Evolutionary conservation across 1,284 basidiomycete species (phyloP), one percentile per base, ranked within the genome.

Genomic region (Leccinum griseonigrum): DNA sequence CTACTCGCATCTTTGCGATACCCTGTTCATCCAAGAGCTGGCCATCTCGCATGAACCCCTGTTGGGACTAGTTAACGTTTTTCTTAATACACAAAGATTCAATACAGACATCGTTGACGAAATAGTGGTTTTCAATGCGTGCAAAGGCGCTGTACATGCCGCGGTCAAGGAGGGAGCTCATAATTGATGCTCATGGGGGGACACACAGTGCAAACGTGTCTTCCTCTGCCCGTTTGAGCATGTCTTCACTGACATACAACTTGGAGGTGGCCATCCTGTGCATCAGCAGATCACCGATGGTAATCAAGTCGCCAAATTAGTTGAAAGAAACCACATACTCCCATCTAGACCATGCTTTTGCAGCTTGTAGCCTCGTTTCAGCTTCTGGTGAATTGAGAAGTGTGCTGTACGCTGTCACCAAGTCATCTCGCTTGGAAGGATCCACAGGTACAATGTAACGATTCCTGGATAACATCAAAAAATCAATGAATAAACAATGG

Each of bases 51-150:
- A 97, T 90, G 78, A 94, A 98, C 3, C 94, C 95, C 83, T 86
- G 14, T 36, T 7, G 14, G 6, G 48, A 18, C 4, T n/a, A 29
- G n/a, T 73, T 9, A 70, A 40, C 4, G 6, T 34, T 48, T 43
- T 18, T 43, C 18, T 22, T 22, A 14, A 54, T 29, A 51, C 18
- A 46, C 1, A 6, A 8, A 13, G 10, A 55, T 54, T 22, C 1
- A 28, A 38, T 5, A 71, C 80, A 56, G 61, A 88, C 87, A 51
- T 84, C 83, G 69, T 94, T 92, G 57, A 94, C 79, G 71, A 97
- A 97, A 75, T 92, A 98, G 72, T 97, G 95, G 69, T 94, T 93
- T 78, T 97, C 95, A 63, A 97, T 96, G 53, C 88, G 79, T 4
- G 95, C 93, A 74, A 95, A 96, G 2, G 92, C 90, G 69, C 91